Evolutionary conservation across 306 rosid species (phyloP), one percentile per base, ranked within the genome.

Genomic region (Acacia confusa): DNA sequence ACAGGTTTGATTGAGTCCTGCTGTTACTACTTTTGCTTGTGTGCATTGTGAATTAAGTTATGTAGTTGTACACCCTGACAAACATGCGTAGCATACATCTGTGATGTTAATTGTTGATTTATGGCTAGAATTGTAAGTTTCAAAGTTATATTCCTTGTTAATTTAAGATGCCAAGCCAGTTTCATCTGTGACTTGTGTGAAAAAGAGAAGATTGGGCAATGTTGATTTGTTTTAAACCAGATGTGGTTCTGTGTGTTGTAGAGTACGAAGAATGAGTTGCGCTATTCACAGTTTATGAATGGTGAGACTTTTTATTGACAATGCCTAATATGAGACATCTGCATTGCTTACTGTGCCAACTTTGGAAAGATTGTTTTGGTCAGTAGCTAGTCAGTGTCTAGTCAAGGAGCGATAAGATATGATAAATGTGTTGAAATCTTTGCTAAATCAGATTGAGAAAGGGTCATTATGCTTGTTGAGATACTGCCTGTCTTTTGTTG

Each of bases 31-130:
- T 70, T 17, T 2, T 22, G 45, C 63, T 77, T 58, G 57, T 27
- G 32, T 76, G 70, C 48, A 44, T 71, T 63, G 44, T 75, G 61
- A 47, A 70, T 57, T 78, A 36, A 48, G 78, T 47, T 57, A 36
- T 63, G 34, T 36, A 61, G 34, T 69, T 52, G 25, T 32, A 22
- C 80, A 61, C 55, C 14, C 66, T 24, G 70, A 19, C 12, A 2
- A 68, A 27, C 45, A 68, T n/a, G 32, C 74, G 8, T 80, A 40
- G 70, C 24, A 60, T 61, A 34, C 25, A 36, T 34, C 48, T 32
- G 2, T 30, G 60, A 17, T 72, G 19, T 61, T 61, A 27, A 61
- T 61, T 61, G 19, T 22, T 11, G 67, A 25, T 7, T 27, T 27
- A 27, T 61, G 19, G 34, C 67, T 27, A 27, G 67, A 61, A 25